Conservation (phyloP, 192 early-diverging fungal species). For the Coemansia sp. region DNA sequence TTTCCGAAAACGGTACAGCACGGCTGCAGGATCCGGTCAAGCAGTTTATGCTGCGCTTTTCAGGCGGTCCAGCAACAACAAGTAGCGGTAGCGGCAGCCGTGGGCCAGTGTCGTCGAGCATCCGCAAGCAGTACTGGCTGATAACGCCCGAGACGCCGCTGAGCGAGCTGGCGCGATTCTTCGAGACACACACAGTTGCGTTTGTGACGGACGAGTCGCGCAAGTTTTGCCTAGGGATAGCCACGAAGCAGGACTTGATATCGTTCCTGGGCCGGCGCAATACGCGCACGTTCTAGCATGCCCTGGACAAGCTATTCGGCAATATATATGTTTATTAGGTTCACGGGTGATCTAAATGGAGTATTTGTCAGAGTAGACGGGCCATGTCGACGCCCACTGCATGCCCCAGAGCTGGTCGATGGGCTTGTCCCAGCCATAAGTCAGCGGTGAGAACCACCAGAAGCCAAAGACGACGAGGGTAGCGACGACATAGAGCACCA, state of each 20-base stretch:
- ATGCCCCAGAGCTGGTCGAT: conserved; percentile 37
- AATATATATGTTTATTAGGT: neutral
- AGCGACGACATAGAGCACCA: conserved; percentile 9
- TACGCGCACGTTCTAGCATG: conserved; percentile 8
- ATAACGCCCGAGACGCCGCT: conserved; percentile 81
- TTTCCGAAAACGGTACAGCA: conserved; percentile 57
- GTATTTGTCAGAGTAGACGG: conserved; percentile 33
- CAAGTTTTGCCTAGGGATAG: conserved; percentile 79
- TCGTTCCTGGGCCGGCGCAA: conserved; percentile 66
- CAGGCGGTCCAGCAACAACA: neutral
- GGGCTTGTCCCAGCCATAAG: conserved; percentile 48
- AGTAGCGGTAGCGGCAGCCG: neutral
- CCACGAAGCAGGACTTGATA: conserved; percentile 75
- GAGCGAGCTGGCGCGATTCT: conserved; percentile 75
- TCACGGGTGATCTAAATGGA: conserved; percentile 10
- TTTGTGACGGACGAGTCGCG: conserved; percentile 79
- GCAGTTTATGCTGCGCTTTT: conserved; percentile 69
- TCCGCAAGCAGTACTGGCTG: conserved; percentile 59
- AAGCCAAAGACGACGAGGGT: conserved; percentile 20
- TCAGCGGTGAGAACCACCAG: conserved; percentile 54
- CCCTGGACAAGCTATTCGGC: no score
- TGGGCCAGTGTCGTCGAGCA: neutral
- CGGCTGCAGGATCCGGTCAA: conserved; percentile 54
- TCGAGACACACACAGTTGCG: conserved; percentile 79
- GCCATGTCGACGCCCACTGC: conserved; percentile 44